These are phyloP conservation scores for Phaseolus coccineus DNA, from an alignment of 331 rosid genomes.

Conservation along the genomic window DNA sequence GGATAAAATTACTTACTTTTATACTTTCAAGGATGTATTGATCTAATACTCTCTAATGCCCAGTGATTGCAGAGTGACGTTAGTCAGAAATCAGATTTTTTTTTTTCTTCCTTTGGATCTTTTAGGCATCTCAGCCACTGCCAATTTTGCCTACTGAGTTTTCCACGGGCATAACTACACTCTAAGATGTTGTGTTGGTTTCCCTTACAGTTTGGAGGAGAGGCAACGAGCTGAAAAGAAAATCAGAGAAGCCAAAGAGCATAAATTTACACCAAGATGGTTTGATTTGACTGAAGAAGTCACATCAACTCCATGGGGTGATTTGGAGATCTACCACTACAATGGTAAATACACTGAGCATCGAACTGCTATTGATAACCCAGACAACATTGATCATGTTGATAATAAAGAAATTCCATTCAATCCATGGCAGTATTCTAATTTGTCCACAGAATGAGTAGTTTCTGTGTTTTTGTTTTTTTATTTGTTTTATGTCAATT, in stretches of 20 bases:
- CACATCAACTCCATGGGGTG: slow-evolving; percentile 91
- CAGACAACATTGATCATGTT: slow-evolving; percentile 48
- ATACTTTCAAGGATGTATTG: background rate
- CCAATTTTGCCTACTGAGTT: background rate
- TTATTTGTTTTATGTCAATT: slow-evolving; percentile 38
- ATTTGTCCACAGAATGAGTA: slow-evolving; percentile 60
- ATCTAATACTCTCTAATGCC: slow-evolving; percentile 5
- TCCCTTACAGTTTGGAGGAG: slow-evolving; percentile 77
- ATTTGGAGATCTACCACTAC: slow-evolving; percentile 79
- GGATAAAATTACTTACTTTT: background rate
- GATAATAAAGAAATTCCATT: slow-evolving; percentile 63
- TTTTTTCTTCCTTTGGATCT: background rate
- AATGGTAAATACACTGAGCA: slow-evolving; percentile 74
- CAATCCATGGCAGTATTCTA: slow-evolving; percentile 87
- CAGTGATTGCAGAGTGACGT: background rate
- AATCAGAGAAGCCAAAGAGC: slow-evolving; percentile 66
- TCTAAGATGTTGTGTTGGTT: background rate
- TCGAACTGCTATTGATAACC: slow-evolving; percentile 64
- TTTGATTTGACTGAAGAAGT: slow-evolving; percentile 83
- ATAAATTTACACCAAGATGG: slow-evolving; percentile 74
- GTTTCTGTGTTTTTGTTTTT: slow-evolving; percentile 34
- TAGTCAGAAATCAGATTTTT: background rate
- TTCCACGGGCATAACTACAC: background rate
- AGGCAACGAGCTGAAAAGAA: slow-evolving; percentile 87
- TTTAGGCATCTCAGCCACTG: slow-evolving; percentile 12